phyloP scores from a whole-genome alignment of 1,139 yeast species.

The Lodderomyces orthopsilosis region DNA sequence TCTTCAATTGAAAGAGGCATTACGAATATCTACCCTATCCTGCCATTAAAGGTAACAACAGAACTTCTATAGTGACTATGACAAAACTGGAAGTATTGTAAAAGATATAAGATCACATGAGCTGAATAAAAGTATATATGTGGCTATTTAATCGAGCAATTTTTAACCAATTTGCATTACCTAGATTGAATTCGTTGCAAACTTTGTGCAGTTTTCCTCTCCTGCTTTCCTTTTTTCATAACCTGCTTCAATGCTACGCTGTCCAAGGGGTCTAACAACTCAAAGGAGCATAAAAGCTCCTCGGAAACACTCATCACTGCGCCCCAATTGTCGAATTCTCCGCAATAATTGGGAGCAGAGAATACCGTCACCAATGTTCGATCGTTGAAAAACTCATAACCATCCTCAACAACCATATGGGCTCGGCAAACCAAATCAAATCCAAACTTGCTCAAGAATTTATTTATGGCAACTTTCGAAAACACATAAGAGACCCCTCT shows the following conservation, averaged over 20 bases:
- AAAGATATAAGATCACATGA: neutral
- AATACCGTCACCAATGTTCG: constrained; percentile 91
- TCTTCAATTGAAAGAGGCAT: too few species aligned
- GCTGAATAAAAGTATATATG: neutral
- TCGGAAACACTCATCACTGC: constrained; percentile 97
- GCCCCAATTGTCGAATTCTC: constrained; percentile 98
- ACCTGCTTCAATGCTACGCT: constrained; percentile 90
- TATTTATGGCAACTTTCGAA: constrained; percentile 86
- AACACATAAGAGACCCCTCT: constrained; percentile 97
- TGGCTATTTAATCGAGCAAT: neutral
- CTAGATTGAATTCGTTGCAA: constrained; percentile 10
- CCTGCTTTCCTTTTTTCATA: constrained; percentile 83
- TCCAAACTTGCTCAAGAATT: constrained; percentile 81
- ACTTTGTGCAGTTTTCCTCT: constrained; percentile 57
- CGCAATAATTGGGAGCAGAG: constrained; percentile 96
- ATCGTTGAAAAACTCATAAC: constrained; percentile 95
- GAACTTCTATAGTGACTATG: too few species aligned
- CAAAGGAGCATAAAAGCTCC: constrained; percentile 87
- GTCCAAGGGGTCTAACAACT: constrained; percentile 89
- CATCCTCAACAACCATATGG: constrained; percentile 98
- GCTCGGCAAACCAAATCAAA: constrained; percentile 96
- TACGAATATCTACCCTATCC: too few species aligned
- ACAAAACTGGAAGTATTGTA: too few species aligned
- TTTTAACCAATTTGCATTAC: neutral
- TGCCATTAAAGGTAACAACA: too few species aligned